Evolutionary conservation across 768 basidiomycete genomes (phyloP).

Genomic region (Chalciporus pseudorubinellus): DNA sequence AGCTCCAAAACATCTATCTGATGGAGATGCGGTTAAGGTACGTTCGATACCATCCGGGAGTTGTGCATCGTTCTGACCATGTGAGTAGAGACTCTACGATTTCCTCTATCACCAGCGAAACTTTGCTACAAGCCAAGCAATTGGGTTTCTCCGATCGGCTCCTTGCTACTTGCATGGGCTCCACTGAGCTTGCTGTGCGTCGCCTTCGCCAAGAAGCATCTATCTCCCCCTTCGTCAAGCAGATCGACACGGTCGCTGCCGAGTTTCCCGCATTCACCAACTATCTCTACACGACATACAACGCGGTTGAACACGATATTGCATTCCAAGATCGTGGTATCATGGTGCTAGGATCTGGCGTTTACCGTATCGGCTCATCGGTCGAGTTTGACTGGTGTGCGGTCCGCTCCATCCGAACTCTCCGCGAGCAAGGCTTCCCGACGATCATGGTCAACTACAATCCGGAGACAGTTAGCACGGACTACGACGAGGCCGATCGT

Average conservation of each 20-base stretch:
- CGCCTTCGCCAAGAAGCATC: constrained; percentile 80
- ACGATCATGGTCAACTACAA: constrained; percentile 99
- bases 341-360: constrained; percentile 97
- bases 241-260: constrained; percentile 98
- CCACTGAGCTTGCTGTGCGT: constrained; percentile 92
- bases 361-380: constrained; percentile 97
- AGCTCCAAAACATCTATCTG: constrained; percentile 77
- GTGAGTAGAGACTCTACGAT: constrained; percentile 56
- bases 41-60: constrained; percentile 18
- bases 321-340: constrained; percentile 88
- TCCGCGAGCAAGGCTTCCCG: constrained; percentile 90
- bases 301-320: constrained; percentile 92
- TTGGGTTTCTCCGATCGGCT: constrained; percentile 95
- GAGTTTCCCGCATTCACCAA: constrained; percentile 99
- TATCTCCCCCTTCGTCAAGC: constrained; percentile 92
- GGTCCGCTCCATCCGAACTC: constrained; percentile 92
- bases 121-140: constrained; percentile 85
- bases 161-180: constrained; percentile 76
- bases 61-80: constrained; percentile 2
- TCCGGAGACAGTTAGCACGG: constrained; percentile 97
- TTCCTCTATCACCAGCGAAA: constrained; percentile 55
- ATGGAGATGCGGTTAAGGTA: constrained; percentile 80
- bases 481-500: constrained; percentile 98
- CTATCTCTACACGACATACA: constrained; percentile 98
- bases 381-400: constrained; percentile 99